Conservation (phyloP, 2,329 filamentous ascomycete genomes). For the Beauveria caledonica region DNA sequence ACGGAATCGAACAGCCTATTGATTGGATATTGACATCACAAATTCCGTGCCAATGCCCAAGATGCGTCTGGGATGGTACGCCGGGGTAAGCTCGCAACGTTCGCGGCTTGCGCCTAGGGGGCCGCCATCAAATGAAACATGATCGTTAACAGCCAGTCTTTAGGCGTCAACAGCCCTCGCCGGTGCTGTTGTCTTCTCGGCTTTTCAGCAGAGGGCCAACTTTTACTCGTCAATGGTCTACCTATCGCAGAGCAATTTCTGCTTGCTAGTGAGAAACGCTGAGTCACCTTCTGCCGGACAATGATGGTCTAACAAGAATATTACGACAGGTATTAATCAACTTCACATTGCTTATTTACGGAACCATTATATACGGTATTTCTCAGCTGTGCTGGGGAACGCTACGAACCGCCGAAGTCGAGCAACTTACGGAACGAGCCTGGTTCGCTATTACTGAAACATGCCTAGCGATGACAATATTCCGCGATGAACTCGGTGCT, state of each 20-base stretch:
- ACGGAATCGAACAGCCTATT: neutral
- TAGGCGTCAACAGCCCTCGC: slow-evolving; percentile 79
- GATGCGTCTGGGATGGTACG: slow-evolving; percentile 54
- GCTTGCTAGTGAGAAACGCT: slow-evolving; percentile 64
- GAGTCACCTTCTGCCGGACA: neutral
- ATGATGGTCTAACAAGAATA: neutral
- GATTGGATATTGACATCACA: slow-evolving; percentile 10
- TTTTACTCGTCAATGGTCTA: slow-evolving; percentile 98
- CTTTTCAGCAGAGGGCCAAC: slow-evolving; percentile 90
- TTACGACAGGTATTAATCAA: slow-evolving; percentile 73
- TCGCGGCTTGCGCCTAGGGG: slow-evolving; percentile 17
- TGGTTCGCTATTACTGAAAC: slow-evolving; percentile 99
- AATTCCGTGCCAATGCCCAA: slow-evolving; percentile 25
- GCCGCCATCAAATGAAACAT: neutral
- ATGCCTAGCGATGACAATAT: slow-evolving; percentile 95
- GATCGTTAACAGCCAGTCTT: slow-evolving; percentile 15
- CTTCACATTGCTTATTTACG: slow-evolving; percentile 72
- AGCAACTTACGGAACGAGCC: slow-evolving; percentile 92
- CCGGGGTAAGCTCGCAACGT: slow-evolving; percentile 41
- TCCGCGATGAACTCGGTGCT: slow-evolving; percentile 86
- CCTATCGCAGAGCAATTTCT: slow-evolving; percentile 91
- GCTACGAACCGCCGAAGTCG: slow-evolving; percentile 86
- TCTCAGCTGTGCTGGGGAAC: slow-evolving; percentile 86
- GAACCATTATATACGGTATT: slow-evolving; percentile 73
- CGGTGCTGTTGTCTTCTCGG: slow-evolving; percentile 74